Evolutionary conservation across 495 filamentous ascomycete genomes (phyloP).

Genomic region (Neurospora sp.): DNA sequence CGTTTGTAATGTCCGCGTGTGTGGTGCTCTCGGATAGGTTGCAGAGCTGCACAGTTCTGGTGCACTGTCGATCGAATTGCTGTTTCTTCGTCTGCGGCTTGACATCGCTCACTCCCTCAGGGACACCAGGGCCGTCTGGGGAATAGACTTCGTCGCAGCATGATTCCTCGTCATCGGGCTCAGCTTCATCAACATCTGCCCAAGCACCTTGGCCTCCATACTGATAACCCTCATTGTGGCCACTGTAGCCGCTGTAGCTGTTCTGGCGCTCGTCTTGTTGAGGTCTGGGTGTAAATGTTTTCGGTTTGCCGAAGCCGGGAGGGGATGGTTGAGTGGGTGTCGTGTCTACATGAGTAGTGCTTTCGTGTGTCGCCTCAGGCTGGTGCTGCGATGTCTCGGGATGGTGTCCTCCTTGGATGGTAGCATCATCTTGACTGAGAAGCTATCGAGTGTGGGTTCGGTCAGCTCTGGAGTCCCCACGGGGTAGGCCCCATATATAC

Average conservation of each 20-base stretch:
- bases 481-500: not conserved
- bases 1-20: conserved; percentile 55
- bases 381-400: conserved; percentile 9
- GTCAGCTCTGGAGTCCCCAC: conserved; percentile 5
- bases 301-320: conserved; percentile 1
- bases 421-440: conserved; percentile 39
- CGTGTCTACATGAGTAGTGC: conserved; percentile 15
- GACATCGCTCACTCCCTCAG: conserved; percentile 11
- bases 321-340: conserved; percentile 1
- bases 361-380: conserved; percentile 15
- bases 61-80: conserved; percentile 33
- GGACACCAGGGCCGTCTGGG: conserved; percentile 7
- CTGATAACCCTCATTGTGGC: not conserved
- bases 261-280: not conserved
- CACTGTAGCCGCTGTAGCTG: conserved; percentile 1
- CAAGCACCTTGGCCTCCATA: conserved; percentile 14
- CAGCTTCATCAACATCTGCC: conserved; percentile 15
- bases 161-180: conserved; percentile 16
- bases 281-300: not conserved
- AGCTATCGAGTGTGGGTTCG: conserved; percentile 25
- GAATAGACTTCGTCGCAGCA: conserved; percentile 12
- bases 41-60: conserved; percentile 53
- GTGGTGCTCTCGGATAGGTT: conserved; percentile 55
- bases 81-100: conserved; percentile 12
- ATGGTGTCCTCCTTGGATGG: conserved; percentile 8